Evolutionary conservation across 1,139 yeast species (phyloP).

Genomic region (Saccharomyces hybrid): DNA sequence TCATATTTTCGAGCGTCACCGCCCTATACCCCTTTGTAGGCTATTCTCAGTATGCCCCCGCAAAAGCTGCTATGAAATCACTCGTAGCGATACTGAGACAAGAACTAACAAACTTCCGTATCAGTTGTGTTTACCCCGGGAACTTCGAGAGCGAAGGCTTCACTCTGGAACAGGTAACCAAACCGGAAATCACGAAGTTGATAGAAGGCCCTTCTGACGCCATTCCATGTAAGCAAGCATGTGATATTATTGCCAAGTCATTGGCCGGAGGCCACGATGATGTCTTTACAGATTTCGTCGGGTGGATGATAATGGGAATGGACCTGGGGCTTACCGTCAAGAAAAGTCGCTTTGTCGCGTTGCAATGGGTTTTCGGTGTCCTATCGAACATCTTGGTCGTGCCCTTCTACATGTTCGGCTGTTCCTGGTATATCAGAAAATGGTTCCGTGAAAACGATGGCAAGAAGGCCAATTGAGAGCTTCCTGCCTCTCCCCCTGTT

Average conservation of each 20-base stretch:
- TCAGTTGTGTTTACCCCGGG: slow-evolving; percentile 73
- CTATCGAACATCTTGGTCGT: slow-evolving; percentile 40
- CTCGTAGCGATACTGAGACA: slow-evolving; percentile 73
- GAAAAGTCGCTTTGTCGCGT: slow-evolving; percentile 50
- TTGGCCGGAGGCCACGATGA: slow-evolving; percentile 63
- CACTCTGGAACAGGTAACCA: slow-evolving; percentile 69
- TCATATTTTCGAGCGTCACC: slow-evolving; percentile 72
- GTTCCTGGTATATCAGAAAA: slow-evolving; percentile 47
- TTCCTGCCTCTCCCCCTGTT: background rate
- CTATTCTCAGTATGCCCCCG: slow-evolving; percentile 82
- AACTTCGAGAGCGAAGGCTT: slow-evolving; percentile 87
- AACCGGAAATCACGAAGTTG: slow-evolving; percentile 71
- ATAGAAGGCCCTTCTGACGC: slow-evolving; percentile 84
- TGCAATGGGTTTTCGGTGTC: slow-evolving; percentile 37
- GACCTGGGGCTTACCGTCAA: slow-evolving; percentile 54
- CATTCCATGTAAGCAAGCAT: slow-evolving; percentile 60
- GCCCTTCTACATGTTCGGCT: slow-evolving; percentile 52
- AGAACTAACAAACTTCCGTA: slow-evolving; percentile 64
- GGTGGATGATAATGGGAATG: slow-evolving; percentile 70
- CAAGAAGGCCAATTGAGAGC: slow-evolving; percentile 3
- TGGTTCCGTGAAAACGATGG: slow-evolving; percentile 36
- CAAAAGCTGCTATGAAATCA: slow-evolving; percentile 74
- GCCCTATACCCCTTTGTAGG: slow-evolving; percentile 88
- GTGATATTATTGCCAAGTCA: slow-evolving; percentile 48
- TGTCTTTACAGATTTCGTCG: slow-evolving; percentile 75